phyloP scores from a whole-genome alignment of 2,329 filamentous ascomycete species.

The Aspergillus felis region DNA sequence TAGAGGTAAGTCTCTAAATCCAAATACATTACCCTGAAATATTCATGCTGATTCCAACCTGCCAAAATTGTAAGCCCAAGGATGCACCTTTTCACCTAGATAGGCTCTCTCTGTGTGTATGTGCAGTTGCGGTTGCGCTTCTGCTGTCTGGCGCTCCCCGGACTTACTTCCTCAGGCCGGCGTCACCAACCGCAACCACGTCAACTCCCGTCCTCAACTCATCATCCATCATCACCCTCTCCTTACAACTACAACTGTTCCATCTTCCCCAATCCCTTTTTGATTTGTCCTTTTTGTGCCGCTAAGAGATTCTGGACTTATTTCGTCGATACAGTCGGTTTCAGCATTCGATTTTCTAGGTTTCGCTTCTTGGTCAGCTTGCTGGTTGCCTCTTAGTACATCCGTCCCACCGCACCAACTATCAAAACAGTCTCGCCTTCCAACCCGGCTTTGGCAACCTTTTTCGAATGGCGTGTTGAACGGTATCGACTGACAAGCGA shows the following conservation, averaged over 20 bases:
- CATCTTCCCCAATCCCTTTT: slow-evolving; percentile 1
- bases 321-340: neutral
- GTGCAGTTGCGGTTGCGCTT: slow-evolving; percentile 26
- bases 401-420: neutral
- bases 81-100: neutral
- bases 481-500: slow-evolving; percentile 31
- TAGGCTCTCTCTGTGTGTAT: neutral
- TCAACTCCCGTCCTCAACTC: slow-evolving; percentile 16
- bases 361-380: slow-evolving; percentile 6
- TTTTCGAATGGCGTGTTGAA: slow-evolving; percentile 43
- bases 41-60: neutral
- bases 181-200: slow-evolving; percentile 27
- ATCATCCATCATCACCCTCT: slow-evolving; percentile 8
- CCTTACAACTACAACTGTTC: slow-evolving; percentile 1
- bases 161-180: slow-evolving; percentile 21
- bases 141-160: slow-evolving; percentile 33
- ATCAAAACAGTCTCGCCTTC: slow-evolving; percentile 15
- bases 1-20: neutral
- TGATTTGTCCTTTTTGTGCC: neutral
- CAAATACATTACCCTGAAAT: neutral
- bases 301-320: neutral
- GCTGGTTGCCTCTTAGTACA: neutral
- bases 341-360: slow-evolving; percentile 8
- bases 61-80: neutral
- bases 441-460: slow-evolving; percentile 14